Percentiles rank a stretch among this genome's conserved stretches.
These are phyloP conservation scores for Acacia crassicarpa DNA, from an alignment of 306 rosid genomes.

Conservation along the genomic window DNA sequence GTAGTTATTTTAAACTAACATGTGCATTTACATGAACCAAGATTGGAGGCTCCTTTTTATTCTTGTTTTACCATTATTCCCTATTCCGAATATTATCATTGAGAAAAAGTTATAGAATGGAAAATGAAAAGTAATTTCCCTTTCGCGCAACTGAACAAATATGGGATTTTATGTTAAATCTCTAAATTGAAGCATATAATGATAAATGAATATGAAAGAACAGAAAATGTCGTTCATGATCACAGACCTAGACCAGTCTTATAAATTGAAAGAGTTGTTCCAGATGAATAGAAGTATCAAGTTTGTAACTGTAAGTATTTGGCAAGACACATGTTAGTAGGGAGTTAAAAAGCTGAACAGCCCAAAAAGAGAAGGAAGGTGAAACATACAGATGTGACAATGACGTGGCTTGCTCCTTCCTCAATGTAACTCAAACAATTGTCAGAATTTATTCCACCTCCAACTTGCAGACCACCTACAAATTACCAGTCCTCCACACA, in stretches of 20 bases:
- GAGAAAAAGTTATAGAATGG: background rate
- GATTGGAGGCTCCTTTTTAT: constrained; percentile 4
- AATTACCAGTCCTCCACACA: constrained; percentile 61
- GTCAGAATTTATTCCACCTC: constrained; percentile 94
- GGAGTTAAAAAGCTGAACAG: constrained; percentile 2
- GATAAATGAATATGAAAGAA: background rate
- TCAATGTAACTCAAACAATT: constrained; percentile 73
- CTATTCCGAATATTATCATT: background rate
- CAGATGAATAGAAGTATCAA: constrained; percentile 4
- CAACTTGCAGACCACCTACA: constrained; percentile 88
- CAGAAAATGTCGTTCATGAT: constrained; percentile 11
- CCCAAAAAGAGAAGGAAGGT: background rate
- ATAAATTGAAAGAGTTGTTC: background rate
- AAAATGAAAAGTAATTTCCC: constrained; percentile 5
- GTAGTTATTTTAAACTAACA: constrained; percentile 1
- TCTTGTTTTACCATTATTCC: background rate
- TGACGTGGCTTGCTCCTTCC: constrained; percentile 96
- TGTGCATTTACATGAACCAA: constrained; percentile 7
- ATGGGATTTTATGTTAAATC: background rate
- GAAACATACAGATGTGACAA: constrained; percentile 85
- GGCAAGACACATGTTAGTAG: background rate
- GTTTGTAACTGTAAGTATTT: constrained; percentile 6
- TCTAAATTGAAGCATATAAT: background rate
- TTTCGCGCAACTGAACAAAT: constrained; percentile 17
- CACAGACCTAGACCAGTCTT: background rate